Evolutionary conservation across 129 eudicot species (phyloP).

Genomic region (Artemisia argyi): DNA sequence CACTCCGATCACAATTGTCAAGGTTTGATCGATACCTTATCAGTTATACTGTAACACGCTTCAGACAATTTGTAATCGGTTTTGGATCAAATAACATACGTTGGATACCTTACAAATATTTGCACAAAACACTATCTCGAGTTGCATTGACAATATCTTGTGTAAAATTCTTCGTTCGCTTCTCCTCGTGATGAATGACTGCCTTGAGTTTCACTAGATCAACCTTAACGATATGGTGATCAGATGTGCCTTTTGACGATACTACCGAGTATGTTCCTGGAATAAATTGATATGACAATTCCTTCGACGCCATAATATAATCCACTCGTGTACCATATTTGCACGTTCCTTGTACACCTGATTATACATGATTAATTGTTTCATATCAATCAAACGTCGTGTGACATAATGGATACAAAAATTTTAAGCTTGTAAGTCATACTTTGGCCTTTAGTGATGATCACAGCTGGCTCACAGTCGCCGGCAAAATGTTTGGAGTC

Average conservation of each 20-base stretch:
- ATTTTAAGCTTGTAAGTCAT: slow-evolving; percentile 6
- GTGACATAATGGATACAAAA: neutral
- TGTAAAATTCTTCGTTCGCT: slow-evolving; percentile 34
- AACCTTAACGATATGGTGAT: slow-evolving; percentile 86
- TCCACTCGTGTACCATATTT: slow-evolving; percentile 94
- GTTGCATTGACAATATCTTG: slow-evolving; percentile 37
- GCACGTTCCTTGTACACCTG: slow-evolving; percentile 95
- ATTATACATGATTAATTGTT: neutral
- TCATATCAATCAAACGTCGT: neutral
- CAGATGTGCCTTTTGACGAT: slow-evolving; percentile 96
- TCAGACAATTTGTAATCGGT: neutral
- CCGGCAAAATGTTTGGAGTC: slow-evolving; percentile 81
- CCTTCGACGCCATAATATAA: slow-evolving; percentile 61
- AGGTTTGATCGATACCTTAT: too few relatives aligned
- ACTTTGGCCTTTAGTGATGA: slow-evolving; percentile 98
- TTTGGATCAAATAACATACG: neutral
- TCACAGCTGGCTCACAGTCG: slow-evolving; percentile 85
- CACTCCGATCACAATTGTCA: too few relatives aligned
- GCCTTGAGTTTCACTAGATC: slow-evolving; percentile 48
- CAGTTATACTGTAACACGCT: too few relatives aligned
- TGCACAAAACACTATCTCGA: slow-evolving; percentile 18
- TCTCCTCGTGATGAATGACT: slow-evolving; percentile 9
- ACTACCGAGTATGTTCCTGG: slow-evolving; percentile 82
- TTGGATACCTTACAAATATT: neutral
- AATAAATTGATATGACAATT: slow-evolving; percentile 53